These are phyloP conservation scores for Aspergillus pseudoterreus DNA, from an alignment of 2,329 filamentous ascomycete species.

Conservation along the genomic window DNA sequence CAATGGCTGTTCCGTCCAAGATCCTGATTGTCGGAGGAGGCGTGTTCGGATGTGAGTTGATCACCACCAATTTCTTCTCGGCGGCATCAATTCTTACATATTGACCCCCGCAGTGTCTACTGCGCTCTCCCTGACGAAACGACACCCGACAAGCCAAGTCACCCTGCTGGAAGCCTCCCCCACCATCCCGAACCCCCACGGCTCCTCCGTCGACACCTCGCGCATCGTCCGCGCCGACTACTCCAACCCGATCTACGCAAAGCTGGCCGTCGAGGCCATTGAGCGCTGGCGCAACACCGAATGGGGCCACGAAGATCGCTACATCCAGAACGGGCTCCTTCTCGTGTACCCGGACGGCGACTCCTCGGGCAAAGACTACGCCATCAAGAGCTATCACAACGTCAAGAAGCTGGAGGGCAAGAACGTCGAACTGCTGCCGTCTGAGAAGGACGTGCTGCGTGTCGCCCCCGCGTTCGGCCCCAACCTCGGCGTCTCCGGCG, in stretches of 20 bases:
- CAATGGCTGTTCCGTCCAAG: slow-evolving; percentile 31
- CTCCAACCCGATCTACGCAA: slow-evolving; percentile 70
- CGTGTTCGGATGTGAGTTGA: slow-evolving; percentile 40
- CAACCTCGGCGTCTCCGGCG: slow-evolving; percentile 34
- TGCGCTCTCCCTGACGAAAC: slow-evolving; percentile 66
- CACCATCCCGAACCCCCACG: slow-evolving; percentile 55
- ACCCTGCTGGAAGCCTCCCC: slow-evolving; percentile 56
- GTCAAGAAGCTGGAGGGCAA: slow-evolving; percentile 33
- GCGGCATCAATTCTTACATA: not conserved
- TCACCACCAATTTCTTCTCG: not conserved
- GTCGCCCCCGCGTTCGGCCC: slow-evolving; percentile 34
- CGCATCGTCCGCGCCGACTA: slow-evolving; percentile 73
- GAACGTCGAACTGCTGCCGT: slow-evolving; percentile 32
- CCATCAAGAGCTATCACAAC: slow-evolving; percentile 39
- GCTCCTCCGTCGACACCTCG: slow-evolving; percentile 57
- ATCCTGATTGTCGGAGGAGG: slow-evolving; percentile 43
- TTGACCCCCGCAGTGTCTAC: slow-evolving; percentile 49
- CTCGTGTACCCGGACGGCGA: slow-evolving; percentile 35
- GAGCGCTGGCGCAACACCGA: slow-evolving; percentile 57
- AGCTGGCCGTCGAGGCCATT: slow-evolving; percentile 68
- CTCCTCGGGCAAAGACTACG: slow-evolving; percentile 31
- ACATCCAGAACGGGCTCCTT: slow-evolving; percentile 42
- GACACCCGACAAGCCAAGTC: slow-evolving; percentile 50
- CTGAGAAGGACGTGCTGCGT: slow-evolving; percentile 30
- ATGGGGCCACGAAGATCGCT: slow-evolving; percentile 43